Conservation (phyloP, 2,329 filamentous ascomycete species). For the Xylariaceae sp. region DNA sequence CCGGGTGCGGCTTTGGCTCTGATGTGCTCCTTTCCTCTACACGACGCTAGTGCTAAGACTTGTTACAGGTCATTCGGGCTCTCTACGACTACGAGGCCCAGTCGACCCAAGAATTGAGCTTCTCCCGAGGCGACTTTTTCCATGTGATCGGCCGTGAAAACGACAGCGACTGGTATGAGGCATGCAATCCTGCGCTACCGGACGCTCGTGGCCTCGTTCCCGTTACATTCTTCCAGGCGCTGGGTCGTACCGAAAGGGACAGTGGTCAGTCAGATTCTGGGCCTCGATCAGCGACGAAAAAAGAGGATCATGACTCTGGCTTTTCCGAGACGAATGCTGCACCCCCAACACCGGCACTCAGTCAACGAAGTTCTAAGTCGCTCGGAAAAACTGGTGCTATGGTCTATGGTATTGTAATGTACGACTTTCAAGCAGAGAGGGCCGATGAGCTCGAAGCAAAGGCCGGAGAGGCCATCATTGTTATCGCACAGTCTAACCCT, state of each 20-base stretch:
- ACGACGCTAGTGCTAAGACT: constrained; percentile 14
- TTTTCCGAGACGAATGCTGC: constrained; percentile 59
- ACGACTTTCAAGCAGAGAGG: constrained; percentile 91
- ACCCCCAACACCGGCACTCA: constrained; percentile 30
- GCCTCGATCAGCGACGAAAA: constrained; percentile 46
- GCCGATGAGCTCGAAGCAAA: constrained; percentile 96
- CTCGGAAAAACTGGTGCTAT: constrained; percentile 65
- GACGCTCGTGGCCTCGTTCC: constrained; percentile 88
- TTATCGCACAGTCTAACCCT: constrained; percentile 96
- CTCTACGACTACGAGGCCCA: constrained; percentile 87
- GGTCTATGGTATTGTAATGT: constrained; percentile 96
- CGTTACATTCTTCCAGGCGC: constrained; percentile 86
- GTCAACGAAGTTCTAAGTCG: constrained; percentile 47
- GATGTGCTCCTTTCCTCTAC: not conserved
- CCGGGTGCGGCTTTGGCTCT: no score
- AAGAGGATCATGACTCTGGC: constrained; percentile 82
- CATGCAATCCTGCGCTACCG: constrained; percentile 87
- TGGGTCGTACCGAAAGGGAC: constrained; percentile 89
- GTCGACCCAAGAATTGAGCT: constrained; percentile 75
- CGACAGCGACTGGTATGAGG: constrained; percentile 96
- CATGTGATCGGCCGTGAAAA: constrained; percentile 96
- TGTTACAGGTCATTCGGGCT: constrained; percentile 82
- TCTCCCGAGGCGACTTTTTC: constrained; percentile 94
- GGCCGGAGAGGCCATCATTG: constrained; percentile 92
- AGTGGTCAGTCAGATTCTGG: constrained; percentile 67